Evolutionary conservation across 768 basidiomycete genomes (phyloP).

Genomic region (Trichaptum fuscoviolaceum): DNA sequence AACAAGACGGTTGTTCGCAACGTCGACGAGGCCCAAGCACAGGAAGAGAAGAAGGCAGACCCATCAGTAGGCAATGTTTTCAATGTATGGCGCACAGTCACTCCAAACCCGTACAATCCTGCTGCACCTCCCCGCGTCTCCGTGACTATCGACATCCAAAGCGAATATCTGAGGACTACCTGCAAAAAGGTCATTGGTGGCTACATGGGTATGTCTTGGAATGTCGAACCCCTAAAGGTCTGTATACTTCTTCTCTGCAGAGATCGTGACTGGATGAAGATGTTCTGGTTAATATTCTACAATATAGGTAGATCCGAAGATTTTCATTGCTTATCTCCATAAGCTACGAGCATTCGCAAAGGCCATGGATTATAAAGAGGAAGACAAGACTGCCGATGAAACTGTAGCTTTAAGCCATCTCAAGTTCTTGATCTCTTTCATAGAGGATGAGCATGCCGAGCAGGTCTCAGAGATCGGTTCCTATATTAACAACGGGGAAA

Average conservation of each 20-base stretch:
- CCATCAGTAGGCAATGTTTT: slow-evolving; percentile 21
- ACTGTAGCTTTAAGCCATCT: slow-evolving; percentile 20
- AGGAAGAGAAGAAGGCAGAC: not conserved
- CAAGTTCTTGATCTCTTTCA: not conserved
- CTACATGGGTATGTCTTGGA: not conserved
- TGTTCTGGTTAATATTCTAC: not conserved
- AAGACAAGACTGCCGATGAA: slow-evolving; percentile 17
- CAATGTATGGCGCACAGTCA: slow-evolving; percentile 21
- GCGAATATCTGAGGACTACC: not conserved
- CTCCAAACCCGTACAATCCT: slow-evolving; percentile 11
- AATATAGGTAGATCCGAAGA: slow-evolving; percentile 36
- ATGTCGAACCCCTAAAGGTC: not conserved
- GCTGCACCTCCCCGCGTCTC: slow-evolving; percentile 17
- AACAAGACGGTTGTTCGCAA: not conserved
- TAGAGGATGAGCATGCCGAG: not conserved
- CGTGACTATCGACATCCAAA: slow-evolving; percentile 8
- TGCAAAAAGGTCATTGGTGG: not conserved
- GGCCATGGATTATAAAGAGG: slow-evolving; percentile 27
- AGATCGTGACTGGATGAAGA: not conserved
- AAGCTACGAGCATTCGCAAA: slow-evolving; percentile 40
- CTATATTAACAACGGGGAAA: slow-evolving; percentile 13
- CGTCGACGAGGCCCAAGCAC: not conserved
- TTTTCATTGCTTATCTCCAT: slow-evolving; percentile 49
- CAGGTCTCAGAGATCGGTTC: slow-evolving; percentile 8
- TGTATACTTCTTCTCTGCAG: not conserved